Evolutionary conservation across 202 grass and related monocot genomes (phyloP).

Genomic region (Setaria italica): DNA sequence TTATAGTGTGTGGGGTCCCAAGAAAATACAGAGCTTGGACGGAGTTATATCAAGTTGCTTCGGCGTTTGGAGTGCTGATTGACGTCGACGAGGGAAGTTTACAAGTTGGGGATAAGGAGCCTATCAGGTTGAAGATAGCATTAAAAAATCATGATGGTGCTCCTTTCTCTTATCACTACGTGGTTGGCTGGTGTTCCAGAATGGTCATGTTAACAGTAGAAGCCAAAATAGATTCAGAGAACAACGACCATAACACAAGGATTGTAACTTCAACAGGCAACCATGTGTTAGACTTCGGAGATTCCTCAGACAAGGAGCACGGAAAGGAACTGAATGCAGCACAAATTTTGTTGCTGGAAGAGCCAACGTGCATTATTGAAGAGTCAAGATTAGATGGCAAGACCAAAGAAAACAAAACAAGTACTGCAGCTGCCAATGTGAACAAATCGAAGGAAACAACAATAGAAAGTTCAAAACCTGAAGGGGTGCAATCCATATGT

Average conservation of each 20-base stretch:
- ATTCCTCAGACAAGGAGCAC: constrained; percentile 19
- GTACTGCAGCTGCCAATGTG: not conserved
- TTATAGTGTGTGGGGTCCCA: constrained; percentile 50
- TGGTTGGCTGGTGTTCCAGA: constrained; percentile 45
- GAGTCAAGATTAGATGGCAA: constrained; percentile 5
- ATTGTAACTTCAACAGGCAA: not conserved
- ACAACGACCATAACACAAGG: not conserved
- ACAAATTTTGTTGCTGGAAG: constrained; percentile 10
- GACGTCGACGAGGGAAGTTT: constrained; percentile 51
- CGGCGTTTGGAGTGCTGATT: constrained; percentile 43
- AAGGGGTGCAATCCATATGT: not conserved
- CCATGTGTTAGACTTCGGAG: not conserved
- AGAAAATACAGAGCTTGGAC: constrained; percentile 50
- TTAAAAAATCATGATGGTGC: constrained; percentile 8
- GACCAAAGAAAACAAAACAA: constrained; percentile 33
- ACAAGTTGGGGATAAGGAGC: constrained; percentile 34
- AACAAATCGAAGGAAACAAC: not conserved
- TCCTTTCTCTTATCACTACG: constrained; percentile 41
- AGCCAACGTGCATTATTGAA: constrained; percentile 15
- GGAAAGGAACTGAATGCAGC: constrained; percentile 9
- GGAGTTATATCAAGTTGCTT: constrained; percentile 54
- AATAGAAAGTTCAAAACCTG: constrained; percentile 23
- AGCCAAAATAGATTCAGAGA: constrained; percentile 32
- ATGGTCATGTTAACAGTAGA: constrained; percentile 33
- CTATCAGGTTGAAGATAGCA: constrained; percentile 48